A percentile compares a stretch with the other conserved stretches of the same genome.
phyloP scores from a whole-genome alignment of 2,329 filamentous ascomycete species.

The Ophiostoma piceae region DNA sequence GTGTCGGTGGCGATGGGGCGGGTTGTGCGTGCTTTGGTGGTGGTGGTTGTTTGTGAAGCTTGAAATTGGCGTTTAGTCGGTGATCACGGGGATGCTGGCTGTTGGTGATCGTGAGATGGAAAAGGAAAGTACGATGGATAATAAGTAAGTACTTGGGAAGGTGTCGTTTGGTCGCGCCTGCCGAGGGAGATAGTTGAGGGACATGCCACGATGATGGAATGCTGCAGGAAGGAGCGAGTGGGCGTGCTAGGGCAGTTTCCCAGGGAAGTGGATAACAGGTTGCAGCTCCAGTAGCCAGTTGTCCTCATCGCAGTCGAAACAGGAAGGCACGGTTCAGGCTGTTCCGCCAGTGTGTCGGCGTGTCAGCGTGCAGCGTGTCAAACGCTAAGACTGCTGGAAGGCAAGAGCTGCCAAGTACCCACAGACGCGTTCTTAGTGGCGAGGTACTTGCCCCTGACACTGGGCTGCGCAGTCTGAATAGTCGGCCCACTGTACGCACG shows the following conservation, averaged over 20 bases:
- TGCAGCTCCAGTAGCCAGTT: conserved; percentile 22
- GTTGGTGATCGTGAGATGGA: not conserved
- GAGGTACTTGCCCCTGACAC: conserved; percentile 11
- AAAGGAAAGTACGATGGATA: not conserved
- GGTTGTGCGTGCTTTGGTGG: not conserved
- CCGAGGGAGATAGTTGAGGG: conserved; percentile 13
- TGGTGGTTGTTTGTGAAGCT: not conserved
- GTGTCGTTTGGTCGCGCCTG: conserved; percentile 12
- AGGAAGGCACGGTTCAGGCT: conserved; percentile 9
- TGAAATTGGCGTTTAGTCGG: not conserved
- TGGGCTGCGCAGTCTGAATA: not conserved
- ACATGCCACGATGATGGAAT: conserved; percentile 21
- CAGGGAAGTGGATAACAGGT: conserved; percentile 16
- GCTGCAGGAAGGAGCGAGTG: conserved; percentile 14
- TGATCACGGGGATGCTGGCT: not conserved
- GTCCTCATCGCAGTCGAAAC: conserved; percentile 20
- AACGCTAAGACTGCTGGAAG: not conserved
- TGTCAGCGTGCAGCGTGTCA: not conserved
- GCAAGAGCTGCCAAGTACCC: not conserved
- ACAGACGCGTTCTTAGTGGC: not conserved
- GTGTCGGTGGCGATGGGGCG: not conserved
- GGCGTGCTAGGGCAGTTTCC: conserved; percentile 16
- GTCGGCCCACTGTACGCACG: not conserved
- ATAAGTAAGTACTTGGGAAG: not conserved
- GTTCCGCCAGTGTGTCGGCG: not conserved